Conservation (phyloP, 163 green algal genomes). For the Scenedesmus sp. region DNA sequence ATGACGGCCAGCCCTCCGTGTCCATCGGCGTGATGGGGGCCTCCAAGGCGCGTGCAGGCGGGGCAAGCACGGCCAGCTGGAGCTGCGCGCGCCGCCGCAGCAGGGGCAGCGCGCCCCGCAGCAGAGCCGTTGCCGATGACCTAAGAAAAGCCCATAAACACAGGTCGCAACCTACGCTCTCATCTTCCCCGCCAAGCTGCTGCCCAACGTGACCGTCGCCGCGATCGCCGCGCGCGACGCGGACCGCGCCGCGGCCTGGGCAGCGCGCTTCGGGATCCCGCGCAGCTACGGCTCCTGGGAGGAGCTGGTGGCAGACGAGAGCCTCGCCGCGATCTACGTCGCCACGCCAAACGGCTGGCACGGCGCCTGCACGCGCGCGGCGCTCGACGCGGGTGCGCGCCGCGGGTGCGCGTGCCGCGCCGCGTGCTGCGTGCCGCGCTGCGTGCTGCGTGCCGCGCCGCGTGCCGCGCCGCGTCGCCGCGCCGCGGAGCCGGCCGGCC, state of each 20-base stretch:
- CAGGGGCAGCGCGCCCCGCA: neutral
- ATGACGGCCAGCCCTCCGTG: too few relatives aligned
- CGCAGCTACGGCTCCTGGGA: slow-evolving; percentile 37
- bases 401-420: too few relatives aligned
- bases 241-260: slow-evolving; percentile 46
- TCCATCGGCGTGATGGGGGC: slow-evolving; percentile 43
- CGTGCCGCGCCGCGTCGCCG: too few relatives aligned
- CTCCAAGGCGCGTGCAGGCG: slow-evolving; percentile 2
- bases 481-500: too few relatives aligned
- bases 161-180: slow-evolving; percentile 63
- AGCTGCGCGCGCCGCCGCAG: neutral
- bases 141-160: too few relatives aligned
- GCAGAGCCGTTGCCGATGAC: neutral
- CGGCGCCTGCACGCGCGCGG: slow-evolving; percentile 49
- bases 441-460: too few relatives aligned
- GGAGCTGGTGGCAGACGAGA: slow-evolving; percentile 52
- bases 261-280: slow-evolving; percentile 38
- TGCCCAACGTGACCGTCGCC: slow-evolving; percentile 47
- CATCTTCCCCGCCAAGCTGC: slow-evolving; percentile 50
- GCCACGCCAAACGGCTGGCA: slow-evolving; percentile 64
- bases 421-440: too few relatives aligned
- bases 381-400: slow-evolving; percentile 33
- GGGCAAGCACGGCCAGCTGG: neutral
- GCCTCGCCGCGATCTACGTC: slow-evolving; percentile 54
- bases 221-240: slow-evolving; percentile 56